A percentile compares a stretch with the other conserved stretches of the same genome.
Conservation (phyloP, 2,329 filamentous ascomycete genomes). For the Colletotrichum tropicicola region DNA sequence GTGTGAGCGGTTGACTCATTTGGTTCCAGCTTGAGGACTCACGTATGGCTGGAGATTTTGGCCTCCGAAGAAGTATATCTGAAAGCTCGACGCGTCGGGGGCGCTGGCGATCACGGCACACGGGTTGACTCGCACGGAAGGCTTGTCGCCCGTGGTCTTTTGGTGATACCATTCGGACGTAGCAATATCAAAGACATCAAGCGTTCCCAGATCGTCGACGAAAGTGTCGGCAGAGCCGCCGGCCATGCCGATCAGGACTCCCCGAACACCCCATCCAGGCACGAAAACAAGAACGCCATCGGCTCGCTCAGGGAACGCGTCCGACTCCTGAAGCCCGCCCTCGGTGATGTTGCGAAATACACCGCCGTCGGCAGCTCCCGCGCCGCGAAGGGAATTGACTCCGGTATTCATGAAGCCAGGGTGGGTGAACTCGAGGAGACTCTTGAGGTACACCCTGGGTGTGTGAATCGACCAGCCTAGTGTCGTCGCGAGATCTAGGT, state of each 20-base stretch:
- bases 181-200: slow-evolving; percentile 82
- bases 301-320: slow-evolving; percentile 75
- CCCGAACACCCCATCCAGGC: slow-evolving; percentile 76
- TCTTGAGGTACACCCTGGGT: slow-evolving; percentile 75
- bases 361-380: slow-evolving; percentile 68
- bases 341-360: slow-evolving; percentile 79
- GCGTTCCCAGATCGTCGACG: slow-evolving; percentile 57
- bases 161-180: slow-evolving; percentile 79
- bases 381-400: slow-evolving; percentile 62
- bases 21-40: slow-evolving; percentile 32
- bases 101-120: slow-evolving; percentile 76
- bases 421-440: slow-evolving; percentile 79
- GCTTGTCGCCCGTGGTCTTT: slow-evolving; percentile 69
- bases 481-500: slow-evolving; percentile 69
- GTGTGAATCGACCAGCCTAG: slow-evolving; percentile 74
- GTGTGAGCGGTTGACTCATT: background rate
- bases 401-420: slow-evolving; percentile 73
- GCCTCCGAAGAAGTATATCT: slow-evolving; percentile 82
- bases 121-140: slow-evolving; percentile 74
- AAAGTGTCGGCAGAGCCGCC: slow-evolving; percentile 77
- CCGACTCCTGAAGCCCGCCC: slow-evolving; percentile 66
- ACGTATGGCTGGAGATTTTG: slow-evolving; percentile 75
- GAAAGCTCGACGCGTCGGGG: slow-evolving; percentile 77
- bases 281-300: slow-evolving; percentile 79
- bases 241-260: slow-evolving; percentile 76